Percentiles rank a stretch among this genome's conserved stretches.
Evolutionary conservation across 2,329 filamentous ascomycete genomes (phyloP).

Genomic region (Diaporthe nobilis): DNA sequence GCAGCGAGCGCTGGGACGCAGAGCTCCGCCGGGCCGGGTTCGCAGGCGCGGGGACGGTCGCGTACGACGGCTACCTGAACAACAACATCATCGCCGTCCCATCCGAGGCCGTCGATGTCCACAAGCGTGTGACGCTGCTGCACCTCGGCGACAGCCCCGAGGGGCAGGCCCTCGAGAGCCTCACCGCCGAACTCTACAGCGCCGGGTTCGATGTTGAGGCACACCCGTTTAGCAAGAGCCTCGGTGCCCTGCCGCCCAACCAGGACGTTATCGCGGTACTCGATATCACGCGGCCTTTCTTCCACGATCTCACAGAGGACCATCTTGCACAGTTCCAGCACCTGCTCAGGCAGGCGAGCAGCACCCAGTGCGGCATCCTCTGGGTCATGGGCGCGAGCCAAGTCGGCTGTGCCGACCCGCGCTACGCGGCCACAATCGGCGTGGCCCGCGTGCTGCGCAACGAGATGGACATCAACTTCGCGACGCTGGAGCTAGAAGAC

Average conservation of each 20-base stretch:
- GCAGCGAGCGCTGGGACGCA: constrained; percentile 40
- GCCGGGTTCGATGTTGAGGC: constrained; percentile 8
- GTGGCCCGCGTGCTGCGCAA: constrained; percentile 48
- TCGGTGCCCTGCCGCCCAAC: neutral
- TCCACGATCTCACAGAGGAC: neutral
- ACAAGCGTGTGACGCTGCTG: neutral
- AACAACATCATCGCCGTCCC: neutral
- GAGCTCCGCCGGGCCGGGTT: constrained; percentile 41
- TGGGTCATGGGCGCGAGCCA: constrained; percentile 52
- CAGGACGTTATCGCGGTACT: neutral
- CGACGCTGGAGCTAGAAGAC: constrained; percentile 50
- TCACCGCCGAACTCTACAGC: neutral
- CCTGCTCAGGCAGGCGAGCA: neutral
- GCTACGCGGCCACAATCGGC: constrained; percentile 48
- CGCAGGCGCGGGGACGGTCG: constrained; percentile 27
- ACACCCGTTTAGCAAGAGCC: constrained; percentile 47
- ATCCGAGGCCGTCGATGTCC: neutral
- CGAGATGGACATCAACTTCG: constrained; percentile 48
- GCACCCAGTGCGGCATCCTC: constrained; percentile 43
- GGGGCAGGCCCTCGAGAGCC: neutral
- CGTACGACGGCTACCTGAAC: constrained; percentile 36
- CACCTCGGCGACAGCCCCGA: neutral
- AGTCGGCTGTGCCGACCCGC: constrained; percentile 47
- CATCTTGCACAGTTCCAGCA: neutral
- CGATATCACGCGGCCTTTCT: neutral